phyloP scores from a whole-genome alignment of 306 rosid genomes.

The Psophocarpus tetragonolobus region DNA sequence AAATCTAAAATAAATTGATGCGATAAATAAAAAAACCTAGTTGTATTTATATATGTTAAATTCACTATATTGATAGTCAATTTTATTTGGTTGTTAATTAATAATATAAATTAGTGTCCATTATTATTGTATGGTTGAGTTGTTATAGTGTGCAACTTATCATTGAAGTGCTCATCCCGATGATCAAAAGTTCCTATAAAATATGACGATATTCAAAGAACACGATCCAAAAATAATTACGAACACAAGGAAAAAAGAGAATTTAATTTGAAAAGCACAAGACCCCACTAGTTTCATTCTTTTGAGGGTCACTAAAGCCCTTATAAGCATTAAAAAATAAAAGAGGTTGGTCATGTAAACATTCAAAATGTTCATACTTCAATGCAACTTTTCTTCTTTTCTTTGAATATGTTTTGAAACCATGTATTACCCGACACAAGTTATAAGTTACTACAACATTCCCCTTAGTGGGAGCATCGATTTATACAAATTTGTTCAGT shows the following conservation, averaged over 20 bases:
- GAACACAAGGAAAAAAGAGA: neutral
- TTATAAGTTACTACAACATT: too few species aligned
- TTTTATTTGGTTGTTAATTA: too few species aligned
- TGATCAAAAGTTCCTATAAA: conserved; percentile 44
- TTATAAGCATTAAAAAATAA: neutral
- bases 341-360: neutral
- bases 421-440: conserved; percentile 28
- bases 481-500: too few species aligned
- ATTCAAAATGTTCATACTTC: conserved; percentile 40
- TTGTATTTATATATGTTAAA: too few species aligned
- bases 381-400: conserved; percentile 36
- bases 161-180: conserved; percentile 45
- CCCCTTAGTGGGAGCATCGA: too few species aligned
- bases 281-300: conserved; percentile 50
- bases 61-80: too few species aligned
- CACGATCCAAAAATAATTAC: conserved; percentile 43
- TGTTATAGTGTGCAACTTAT: conserved; percentile 16
- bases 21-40: too few species aligned
- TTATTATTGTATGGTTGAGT: neutral
- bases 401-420: conserved; percentile 5
- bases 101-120: neutral
- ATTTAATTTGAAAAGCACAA: conserved; percentile 7
- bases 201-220: conserved; percentile 35
- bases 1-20: too few species aligned
- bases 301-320: conserved; percentile 42